Conservation (phyloP, 1,284 basidiomycete species). For the Melanopsichium pennsylvanicum region DNA sequence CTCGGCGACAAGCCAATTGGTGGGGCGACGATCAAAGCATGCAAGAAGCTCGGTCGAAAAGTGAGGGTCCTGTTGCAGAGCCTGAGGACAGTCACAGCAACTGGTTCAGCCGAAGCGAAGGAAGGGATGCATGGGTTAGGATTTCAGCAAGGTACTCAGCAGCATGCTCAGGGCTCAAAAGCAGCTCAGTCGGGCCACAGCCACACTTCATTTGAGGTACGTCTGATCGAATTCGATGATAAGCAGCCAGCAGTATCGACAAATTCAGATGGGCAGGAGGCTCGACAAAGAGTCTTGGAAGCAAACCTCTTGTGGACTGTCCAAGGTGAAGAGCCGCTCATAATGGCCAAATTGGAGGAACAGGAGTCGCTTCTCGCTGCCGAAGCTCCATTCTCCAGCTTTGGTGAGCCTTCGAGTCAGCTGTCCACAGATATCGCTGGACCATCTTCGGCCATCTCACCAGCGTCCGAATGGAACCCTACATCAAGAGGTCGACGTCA, state of each 20-base stretch:
- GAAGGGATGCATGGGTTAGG: conserved; percentile 26
- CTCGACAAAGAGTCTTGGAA: too few relatives aligned
- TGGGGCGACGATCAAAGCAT: conserved; percentile 17
- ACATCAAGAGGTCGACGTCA: conserved; percentile 12
- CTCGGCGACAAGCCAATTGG: background rate
- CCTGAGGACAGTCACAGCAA: background rate
- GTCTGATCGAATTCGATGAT: conserved; percentile 14
- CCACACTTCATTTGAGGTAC: conserved; percentile 32
- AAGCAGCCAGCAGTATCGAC: background rate
- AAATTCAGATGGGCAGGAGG: too few relatives aligned
- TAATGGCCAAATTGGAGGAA: conserved; percentile 24
- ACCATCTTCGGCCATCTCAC: conserved; percentile 59
- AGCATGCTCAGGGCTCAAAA: background rate
- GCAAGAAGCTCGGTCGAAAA: conserved; percentile 2
- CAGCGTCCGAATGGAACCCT: background rate
- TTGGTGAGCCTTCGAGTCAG: background rate
- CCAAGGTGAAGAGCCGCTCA: conserved; percentile 35
- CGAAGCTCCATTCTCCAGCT: conserved; percentile 16
- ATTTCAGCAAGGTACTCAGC: background rate
- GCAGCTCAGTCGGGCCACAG: background rate
- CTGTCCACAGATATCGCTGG: background rate
- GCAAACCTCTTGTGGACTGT: conserved; percentile 13
- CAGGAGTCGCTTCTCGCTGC: conserved; percentile 17
- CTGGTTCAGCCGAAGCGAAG: background rate
- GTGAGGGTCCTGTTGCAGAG: conserved; percentile 18